Conservation (phyloP, 345 rosid genomes). For the Carallia pectinifolia region DNA sequence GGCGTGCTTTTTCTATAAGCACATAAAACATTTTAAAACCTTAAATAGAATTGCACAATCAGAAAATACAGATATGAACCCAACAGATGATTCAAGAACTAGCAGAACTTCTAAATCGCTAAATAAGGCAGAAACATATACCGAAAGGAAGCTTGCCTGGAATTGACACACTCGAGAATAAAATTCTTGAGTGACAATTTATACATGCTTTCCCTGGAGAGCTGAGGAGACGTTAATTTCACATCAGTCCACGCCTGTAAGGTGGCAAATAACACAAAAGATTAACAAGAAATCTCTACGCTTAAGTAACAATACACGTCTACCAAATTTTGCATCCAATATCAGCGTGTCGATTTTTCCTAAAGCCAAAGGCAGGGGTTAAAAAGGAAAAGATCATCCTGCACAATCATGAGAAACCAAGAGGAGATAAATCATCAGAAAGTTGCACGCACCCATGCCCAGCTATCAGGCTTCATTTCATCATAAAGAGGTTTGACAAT, state of each 20-base stretch:
- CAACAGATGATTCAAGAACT: background rate
- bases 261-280: slow-evolving; percentile 1
- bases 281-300: slow-evolving; percentile 5
- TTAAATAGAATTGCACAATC: background rate
- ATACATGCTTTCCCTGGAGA: slow-evolving; percentile 75
- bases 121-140: slow-evolving; percentile 2
- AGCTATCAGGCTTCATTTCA: slow-evolving; percentile 64
- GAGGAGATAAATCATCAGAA: background rate
- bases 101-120: background rate
- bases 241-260: slow-evolving; percentile 79
- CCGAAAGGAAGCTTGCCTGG: slow-evolving; percentile 53
- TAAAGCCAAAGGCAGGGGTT: too few relatives aligned
- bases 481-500: slow-evolving; percentile 73
- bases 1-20: background rate
- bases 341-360: background rate
- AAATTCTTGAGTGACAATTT: slow-evolving; percentile 66
- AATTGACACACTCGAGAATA: slow-evolving; percentile 58
- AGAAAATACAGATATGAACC: background rate
- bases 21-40: background rate
- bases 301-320: background rate
- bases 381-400: too few relatives aligned
- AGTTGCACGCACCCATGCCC: slow-evolving; percentile 72
- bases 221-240: slow-evolving; percentile 89
- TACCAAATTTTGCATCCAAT: background rate
- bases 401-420: background rate